Base-by-base conservation (phyloP, 139 green algal species). In the Eudorina sp. region DNA sequence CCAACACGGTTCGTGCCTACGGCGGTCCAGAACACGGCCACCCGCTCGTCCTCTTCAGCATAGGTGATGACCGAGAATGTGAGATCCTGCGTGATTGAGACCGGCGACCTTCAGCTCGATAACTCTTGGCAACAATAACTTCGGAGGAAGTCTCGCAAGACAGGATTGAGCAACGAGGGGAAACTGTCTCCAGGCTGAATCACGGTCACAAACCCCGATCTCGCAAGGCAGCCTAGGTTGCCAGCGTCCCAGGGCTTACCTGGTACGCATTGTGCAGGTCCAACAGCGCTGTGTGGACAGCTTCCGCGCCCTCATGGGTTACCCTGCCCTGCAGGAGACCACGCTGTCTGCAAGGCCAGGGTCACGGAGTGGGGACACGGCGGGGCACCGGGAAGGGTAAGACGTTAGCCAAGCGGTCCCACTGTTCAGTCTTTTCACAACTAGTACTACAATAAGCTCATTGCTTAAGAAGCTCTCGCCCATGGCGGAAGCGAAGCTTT, bases 261-360 rank as follows among this genome's bases (percentile, higher is more conserved):
- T 88, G 82, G 43, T 88, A 88, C 13, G 34, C 64, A 62, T 25
- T 38, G 45, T 88, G 82, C 5, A 88, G 45, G 46, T 79, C 66
- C 25, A 80, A 51, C 2, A 88, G 82, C 3, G 82, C 82, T 3
- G 34, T 41, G 25, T 79, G 82, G 7, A 88, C 82, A 0, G 51
- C 48, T 31, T 88, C 82, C 4, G 66, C 66, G 1, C 82, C 82
- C 3, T 3, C 41, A 34, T 70, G 8, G 13, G 82, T 88, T 34
- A 13, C 21, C 64, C 80, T 88, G 2, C 82, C 82, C 60, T 88
- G 82, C 14, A 88, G 66, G 25, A 88, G 66, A 38, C 82, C 82
- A n/a, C 82, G 64, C 62, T 80, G 62, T 66, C 82, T 88, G 34
- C 43, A 48, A n/a, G n/a, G n/a, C 62, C 62, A 34, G 2, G 62